These are phyloP conservation scores for Candida caryicola DNA, from an alignment of 805 yeast species.

Conservation along the genomic window DNA sequence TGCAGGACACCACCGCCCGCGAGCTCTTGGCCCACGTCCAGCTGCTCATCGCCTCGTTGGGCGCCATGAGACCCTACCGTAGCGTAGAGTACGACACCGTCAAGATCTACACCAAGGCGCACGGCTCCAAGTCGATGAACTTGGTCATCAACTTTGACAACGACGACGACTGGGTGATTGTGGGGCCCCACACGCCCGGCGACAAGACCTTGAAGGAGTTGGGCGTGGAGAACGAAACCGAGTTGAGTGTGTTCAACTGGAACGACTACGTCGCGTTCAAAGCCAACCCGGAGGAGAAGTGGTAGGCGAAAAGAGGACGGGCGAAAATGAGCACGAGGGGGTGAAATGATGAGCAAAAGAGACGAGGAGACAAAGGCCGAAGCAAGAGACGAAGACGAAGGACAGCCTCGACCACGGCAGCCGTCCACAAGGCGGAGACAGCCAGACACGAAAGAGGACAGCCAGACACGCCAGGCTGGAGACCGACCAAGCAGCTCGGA, in stretches of 20 bases:
- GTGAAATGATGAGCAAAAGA: too few relatives aligned
- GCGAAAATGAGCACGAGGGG: too few relatives aligned
- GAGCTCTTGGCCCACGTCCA: slow-evolving; percentile 56
- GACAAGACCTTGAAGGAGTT: slow-evolving; percentile 32
- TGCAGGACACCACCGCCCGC: slow-evolving; percentile 63
- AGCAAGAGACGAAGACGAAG: too few relatives aligned
- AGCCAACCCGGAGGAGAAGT: slow-evolving; percentile 83
- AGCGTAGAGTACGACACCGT: slow-evolving; percentile 69
- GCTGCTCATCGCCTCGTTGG: slow-evolving; percentile 49
- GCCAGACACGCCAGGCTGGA: too few relatives aligned
- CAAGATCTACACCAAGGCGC: slow-evolving; percentile 92
- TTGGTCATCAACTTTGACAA: slow-evolving; percentile 87
- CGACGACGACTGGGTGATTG: slow-evolving; percentile 63
- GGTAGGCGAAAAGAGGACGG: too few relatives aligned
- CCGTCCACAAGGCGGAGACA: too few relatives aligned
- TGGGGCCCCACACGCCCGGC: slow-evolving; percentile 17
- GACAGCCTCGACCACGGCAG: too few relatives aligned
- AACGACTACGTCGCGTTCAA: slow-evolving; percentile 66
- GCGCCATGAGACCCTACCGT: slow-evolving; percentile 79
- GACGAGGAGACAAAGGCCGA: too few relatives aligned
- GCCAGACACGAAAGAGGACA: too few relatives aligned
- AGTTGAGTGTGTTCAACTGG: slow-evolving; percentile 74
- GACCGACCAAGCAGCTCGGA: too few relatives aligned
- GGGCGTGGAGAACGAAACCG: slow-evolving; percentile 80
- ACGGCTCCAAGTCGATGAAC: slow-evolving; percentile 90